These are phyloP conservation scores for Puccinia coronata DNA, from an alignment of 1,284 basidiomycete species.

Conservation along the genomic window DNA sequence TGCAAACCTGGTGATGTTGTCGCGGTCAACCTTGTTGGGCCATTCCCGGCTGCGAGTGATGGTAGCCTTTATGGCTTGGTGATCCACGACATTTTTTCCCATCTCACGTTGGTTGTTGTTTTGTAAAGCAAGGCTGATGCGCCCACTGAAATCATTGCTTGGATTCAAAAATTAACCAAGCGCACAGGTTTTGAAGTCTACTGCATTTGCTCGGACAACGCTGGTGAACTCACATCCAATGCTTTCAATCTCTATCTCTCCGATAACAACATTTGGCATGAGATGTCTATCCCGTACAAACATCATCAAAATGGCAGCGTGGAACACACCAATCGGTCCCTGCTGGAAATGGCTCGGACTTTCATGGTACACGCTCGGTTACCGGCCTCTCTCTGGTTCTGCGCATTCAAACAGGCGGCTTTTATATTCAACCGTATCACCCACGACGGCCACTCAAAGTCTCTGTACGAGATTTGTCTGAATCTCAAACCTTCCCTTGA, in stretches of 20 bases:
- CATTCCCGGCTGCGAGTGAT: too few relatives aligned
- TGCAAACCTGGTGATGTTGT: too few relatives aligned
- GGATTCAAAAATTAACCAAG: too few relatives aligned
- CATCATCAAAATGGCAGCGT: conserved; percentile 25
- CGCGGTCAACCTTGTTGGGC: too few relatives aligned
- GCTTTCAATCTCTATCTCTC: not conserved
- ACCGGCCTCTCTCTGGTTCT: not conserved
- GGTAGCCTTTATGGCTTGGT: too few relatives aligned
- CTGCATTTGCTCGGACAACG: too few relatives aligned
- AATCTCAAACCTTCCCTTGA: too few relatives aligned
- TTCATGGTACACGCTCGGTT: not conserved
- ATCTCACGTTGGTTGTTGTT: too few relatives aligned
- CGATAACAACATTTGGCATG: not conserved
- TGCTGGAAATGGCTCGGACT: not conserved
- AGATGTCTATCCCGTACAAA: conserved; percentile 1
- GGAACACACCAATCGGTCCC: not conserved
- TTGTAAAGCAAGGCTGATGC: too few relatives aligned
- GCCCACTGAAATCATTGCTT: too few relatives aligned
- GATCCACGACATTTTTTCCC: too few relatives aligned
- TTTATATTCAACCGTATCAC: not conserved
- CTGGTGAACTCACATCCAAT: not conserved
- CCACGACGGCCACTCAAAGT: not conserved
- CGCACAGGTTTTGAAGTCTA: too few relatives aligned
- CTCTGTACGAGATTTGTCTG: not conserved
- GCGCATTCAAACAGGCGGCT: not conserved